Base-by-base conservation (phyloP, 164 flowering plant species). In the Stephania yunnanensis region DNA sequence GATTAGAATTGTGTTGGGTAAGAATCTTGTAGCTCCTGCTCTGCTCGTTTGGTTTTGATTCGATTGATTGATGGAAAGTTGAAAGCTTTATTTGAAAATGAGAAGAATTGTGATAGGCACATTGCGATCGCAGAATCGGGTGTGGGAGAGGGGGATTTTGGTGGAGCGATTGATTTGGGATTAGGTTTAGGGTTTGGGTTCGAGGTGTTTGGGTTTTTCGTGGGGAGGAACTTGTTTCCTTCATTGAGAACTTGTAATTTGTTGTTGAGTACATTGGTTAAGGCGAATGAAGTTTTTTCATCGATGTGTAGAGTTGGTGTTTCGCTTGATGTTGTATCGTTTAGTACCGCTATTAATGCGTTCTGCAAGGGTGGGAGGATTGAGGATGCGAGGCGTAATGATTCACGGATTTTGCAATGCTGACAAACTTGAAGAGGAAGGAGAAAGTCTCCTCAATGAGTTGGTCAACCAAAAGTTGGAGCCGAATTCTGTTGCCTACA, bases 391-490 rank as follows among this genome's bases (percentile, higher is more conserved):
- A 29, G 81, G 82, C 1, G 75, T 85, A 42, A 80, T 93, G 86
- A 87, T 91, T 55, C 84, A 85, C 80, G 93, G 92, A 31, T 88
- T 83, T 76, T 90, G 90, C 81, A 89, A 87, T 53, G 86, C 82
- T 68, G 82, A 82, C 22, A 87, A 86, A 71, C 71, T 85, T 75
- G n/a, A n/a, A n/a, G 84, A 86, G 74, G 89, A 90, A 83, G 91
- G 82, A 64, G 80, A 76, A 76, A 77, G 75, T 10, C 78, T 90
- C 25, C 87, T 90, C 71, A 77, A 80, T 85, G 75, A 85, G 79
- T 46, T 90, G 77, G 67, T 81, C 58, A 58, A 46, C 20, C 82
- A 78, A 78, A 79, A 87, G 17, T 58, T 87, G 66, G 73, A 85
- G 77, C 85, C 81, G 25, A 91, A 90, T 83, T 73, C 81, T 77